phyloP scores from a whole-genome alignment of 1,284 basidiomycete genomes.

The Anthracocystis panici-leucophaei region DNA sequence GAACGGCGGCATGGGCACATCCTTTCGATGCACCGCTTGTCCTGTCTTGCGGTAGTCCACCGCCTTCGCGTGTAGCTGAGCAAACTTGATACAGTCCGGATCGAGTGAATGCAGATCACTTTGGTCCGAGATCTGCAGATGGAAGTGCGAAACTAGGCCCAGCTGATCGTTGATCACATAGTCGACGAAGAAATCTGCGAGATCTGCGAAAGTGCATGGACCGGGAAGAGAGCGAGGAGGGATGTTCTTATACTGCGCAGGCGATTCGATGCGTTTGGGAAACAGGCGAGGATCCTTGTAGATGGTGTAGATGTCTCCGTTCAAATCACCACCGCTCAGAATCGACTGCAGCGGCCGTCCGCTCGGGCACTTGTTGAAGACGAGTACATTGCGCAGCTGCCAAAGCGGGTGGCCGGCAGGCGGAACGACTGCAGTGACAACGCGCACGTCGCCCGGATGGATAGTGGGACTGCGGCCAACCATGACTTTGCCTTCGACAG shows the following conservation, averaged over 20 bases:
- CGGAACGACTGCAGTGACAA: conserved; percentile 38
- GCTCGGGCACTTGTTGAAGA: conserved; percentile 32
- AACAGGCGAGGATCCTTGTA: conserved; percentile 72
- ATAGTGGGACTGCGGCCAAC: conserved; percentile 49
- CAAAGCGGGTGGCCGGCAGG: conserved; percentile 37
- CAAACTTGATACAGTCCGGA: conserved; percentile 75
- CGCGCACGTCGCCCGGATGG: conserved; percentile 50
- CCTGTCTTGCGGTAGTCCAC: conserved; percentile 71
- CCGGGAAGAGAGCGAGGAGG: conserved; percentile 73
- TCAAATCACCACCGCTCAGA: conserved; percentile 47
- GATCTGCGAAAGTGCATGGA: conserved; percentile 76
- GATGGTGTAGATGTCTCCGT: conserved; percentile 70
- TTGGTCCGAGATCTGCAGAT: conserved; percentile 80
- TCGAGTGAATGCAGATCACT: conserved; percentile 75
- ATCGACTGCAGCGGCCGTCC: conserved; percentile 44
- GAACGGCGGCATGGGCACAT: conserved; percentile 30
- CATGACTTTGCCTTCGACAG: conserved; percentile 47
- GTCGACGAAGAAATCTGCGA: conserved; percentile 80
- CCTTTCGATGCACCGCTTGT: conserved; percentile 34
- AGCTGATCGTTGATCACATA: conserved; percentile 74
- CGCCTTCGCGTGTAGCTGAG: conserved; percentile 77
- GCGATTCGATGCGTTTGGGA: conserved; percentile 72
- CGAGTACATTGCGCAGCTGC: conserved; percentile 45
- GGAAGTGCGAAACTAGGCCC: conserved; percentile 74
- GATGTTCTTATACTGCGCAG: conserved; percentile 75